phyloP scores from a whole-genome alignment of 495 filamentous ascomycete genomes.

The Xylaria cubensis region DNA sequence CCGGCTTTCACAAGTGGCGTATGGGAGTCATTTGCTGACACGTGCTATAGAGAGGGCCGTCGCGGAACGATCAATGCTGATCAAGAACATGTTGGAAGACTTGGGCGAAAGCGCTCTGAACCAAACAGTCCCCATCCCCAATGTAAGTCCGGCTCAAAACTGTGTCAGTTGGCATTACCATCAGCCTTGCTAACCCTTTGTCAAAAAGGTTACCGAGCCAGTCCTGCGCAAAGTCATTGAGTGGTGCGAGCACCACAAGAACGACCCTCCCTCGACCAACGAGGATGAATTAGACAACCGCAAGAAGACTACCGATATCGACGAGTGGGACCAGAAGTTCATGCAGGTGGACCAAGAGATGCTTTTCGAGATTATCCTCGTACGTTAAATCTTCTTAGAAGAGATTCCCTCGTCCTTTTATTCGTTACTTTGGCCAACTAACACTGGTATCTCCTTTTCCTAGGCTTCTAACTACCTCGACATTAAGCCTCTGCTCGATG shows the following conservation, averaged over 20 bases:
- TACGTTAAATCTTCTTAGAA: constrained; percentile 52
- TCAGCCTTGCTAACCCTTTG: constrained; percentile 11
- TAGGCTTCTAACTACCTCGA: constrained; percentile 80
- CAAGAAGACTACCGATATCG: constrained; percentile 98
- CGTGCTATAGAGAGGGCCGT: constrained; percentile 71
- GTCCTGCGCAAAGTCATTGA: constrained; percentile 96
- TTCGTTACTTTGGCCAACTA: constrained; percentile 1
- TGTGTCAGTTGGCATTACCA: neutral
- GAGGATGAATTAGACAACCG: constrained; percentile 93
- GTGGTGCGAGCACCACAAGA: constrained; percentile 94
- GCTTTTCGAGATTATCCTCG: constrained; percentile 98
- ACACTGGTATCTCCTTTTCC: constrained; percentile 14
- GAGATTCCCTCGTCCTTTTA: neutral
- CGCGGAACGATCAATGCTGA: constrained; percentile 89
- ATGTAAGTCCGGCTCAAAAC: constrained; percentile 63
- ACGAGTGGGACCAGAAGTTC: constrained; percentile 99
- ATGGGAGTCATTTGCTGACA: constrained; percentile 27
- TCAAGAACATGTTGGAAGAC: constrained; percentile 98
- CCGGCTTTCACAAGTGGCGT: neutral
- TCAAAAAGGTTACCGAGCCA: constrained; percentile 84
- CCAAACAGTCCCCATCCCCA: constrained; percentile 82
- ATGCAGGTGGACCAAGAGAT: constrained; percentile 99
- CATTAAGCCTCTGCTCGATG: constrained; percentile 81
- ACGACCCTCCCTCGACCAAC: constrained; percentile 74
- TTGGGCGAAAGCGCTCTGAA: constrained; percentile 71